Evolutionary conservation across 345 rosid genomes (phyloP).

Genomic region (Populus deltoides): DNA sequence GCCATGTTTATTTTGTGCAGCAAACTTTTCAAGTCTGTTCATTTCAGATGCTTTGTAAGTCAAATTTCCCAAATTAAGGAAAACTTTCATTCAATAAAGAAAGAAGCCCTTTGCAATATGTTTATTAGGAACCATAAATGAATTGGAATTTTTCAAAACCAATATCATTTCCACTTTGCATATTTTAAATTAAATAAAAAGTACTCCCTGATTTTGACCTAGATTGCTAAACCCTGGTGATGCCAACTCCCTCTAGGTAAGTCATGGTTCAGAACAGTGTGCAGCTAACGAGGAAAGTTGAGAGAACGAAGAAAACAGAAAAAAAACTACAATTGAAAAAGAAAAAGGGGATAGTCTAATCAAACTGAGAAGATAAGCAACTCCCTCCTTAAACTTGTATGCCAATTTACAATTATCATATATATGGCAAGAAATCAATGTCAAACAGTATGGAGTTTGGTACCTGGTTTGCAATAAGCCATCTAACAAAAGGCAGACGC

Average conservation of each 20-base stretch:
- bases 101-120: neutral
- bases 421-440: neutral
- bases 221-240: neutral
- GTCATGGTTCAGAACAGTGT: neutral
- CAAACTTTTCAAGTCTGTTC: neutral
- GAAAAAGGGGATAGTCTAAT: neutral
- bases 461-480: slow-evolving; percentile 76
- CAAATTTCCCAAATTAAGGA: neutral
- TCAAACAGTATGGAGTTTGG: neutral
- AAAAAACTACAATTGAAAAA: no score
- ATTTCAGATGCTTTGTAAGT: neutral
- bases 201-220: neutral
- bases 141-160: neutral
- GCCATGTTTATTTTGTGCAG: neutral
- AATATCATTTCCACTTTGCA: neutral
- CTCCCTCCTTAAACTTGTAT: neutral
- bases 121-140: neutral
- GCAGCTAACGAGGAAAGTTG: neutral
- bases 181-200: no score
- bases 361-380: neutral
- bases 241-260: neutral
- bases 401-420: neutral
- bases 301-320: neutral
- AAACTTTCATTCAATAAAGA: neutral
- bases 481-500: slow-evolving; percentile 75